Conservation (phyloP, 345 rosid species). For the Hibiscus syriacus region DNA sequence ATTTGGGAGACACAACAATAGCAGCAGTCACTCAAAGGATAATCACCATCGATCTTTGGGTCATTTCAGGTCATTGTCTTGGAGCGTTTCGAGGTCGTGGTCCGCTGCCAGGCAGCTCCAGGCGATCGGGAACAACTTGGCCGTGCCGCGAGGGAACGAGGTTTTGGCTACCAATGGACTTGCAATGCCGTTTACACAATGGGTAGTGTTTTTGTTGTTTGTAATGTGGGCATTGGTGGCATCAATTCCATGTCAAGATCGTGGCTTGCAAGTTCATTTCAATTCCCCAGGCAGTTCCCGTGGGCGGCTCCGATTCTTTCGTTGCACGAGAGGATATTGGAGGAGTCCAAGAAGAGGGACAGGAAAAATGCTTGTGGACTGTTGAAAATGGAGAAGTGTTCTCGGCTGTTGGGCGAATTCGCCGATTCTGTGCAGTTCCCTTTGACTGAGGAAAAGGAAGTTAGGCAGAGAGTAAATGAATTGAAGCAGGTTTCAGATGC, state of each 20-base stretch:
- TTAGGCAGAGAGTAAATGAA: conserved; percentile 56
- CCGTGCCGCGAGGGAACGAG: conserved; percentile 54
- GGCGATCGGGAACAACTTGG: conserved; percentile 60
- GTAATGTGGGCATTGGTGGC: conserved; percentile 97
- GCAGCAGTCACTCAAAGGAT: too few relatives aligned
- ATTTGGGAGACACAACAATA: conserved; percentile 45
- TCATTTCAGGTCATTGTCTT: conserved; percentile 80
- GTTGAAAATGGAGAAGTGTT: conserved; percentile 65
- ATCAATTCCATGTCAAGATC: conserved; percentile 94
- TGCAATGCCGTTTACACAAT: conserved; percentile 62
- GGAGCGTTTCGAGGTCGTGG: conserved; percentile 99
- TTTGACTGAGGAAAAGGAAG: conserved; percentile 45
- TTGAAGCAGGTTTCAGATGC: conserved; percentile 40
- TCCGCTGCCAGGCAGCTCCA: conserved; percentile 90
- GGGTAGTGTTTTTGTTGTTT: conserved; percentile 57
- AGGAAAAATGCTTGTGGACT: conserved; percentile 72
- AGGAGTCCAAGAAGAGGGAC: conserved; percentile 73
- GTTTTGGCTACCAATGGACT: conserved; percentile 51
- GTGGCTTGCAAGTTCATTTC: conserved; percentile 78
- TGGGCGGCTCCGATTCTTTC: conserved; percentile 63
- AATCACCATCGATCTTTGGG: too few relatives aligned
- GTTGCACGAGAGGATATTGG: conserved; percentile 67
- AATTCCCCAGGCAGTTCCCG: conserved; percentile 52
- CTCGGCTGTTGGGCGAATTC: conserved; percentile 56
- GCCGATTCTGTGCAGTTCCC: conserved; percentile 72